These are phyloP conservation scores for Musa beccarii DNA, from an alignment of 176 grass and related monocot species.

Conservation along the genomic window DNA sequence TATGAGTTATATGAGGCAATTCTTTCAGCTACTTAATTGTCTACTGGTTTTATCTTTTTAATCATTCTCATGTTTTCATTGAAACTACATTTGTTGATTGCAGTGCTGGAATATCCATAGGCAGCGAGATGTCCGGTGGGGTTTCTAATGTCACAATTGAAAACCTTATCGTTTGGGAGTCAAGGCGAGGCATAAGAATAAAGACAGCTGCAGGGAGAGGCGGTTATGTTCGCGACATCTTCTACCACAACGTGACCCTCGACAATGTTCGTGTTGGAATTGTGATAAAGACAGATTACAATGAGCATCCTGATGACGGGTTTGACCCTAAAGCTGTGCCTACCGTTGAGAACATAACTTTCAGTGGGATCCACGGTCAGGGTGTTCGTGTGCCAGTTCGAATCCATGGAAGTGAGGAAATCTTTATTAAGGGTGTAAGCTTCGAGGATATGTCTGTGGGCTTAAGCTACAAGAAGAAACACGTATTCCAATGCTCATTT, in stretches of 20 bases:
- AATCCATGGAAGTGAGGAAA: constrained; percentile 4
- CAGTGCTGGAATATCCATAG: constrained; percentile 20
- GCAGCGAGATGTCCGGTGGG: constrained; percentile 19
- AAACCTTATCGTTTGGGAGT: constrained; percentile 9
- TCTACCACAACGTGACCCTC: constrained; percentile 1
- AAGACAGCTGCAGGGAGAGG: constrained; percentile 16
- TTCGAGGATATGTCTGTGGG: constrained; percentile 3
- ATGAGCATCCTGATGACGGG: background rate
- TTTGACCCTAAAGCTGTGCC: constrained; percentile 9
- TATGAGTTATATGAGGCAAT: background rate
- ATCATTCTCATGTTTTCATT: background rate
- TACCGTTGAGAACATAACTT: constrained; percentile 3
- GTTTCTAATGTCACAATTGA: constrained; percentile 10
- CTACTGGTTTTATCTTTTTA: background rate
- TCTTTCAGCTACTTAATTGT: background rate
- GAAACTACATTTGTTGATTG: background rate
- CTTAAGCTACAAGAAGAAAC: constrained; percentile 5
- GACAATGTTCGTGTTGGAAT: constrained; percentile 11
- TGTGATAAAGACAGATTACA: constrained; percentile 19
- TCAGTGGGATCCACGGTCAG: background rate
- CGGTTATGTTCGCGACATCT: constrained; percentile 1
- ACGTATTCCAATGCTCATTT: constrained; percentile 12
- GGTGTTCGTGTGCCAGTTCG: constrained; percentile 2
- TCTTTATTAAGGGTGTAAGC: background rate
- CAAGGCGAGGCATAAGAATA: constrained; percentile 14